Conservation (phyloP, 306 rosid genomes). For the Cyamopsis tetragonoloba region DNA sequence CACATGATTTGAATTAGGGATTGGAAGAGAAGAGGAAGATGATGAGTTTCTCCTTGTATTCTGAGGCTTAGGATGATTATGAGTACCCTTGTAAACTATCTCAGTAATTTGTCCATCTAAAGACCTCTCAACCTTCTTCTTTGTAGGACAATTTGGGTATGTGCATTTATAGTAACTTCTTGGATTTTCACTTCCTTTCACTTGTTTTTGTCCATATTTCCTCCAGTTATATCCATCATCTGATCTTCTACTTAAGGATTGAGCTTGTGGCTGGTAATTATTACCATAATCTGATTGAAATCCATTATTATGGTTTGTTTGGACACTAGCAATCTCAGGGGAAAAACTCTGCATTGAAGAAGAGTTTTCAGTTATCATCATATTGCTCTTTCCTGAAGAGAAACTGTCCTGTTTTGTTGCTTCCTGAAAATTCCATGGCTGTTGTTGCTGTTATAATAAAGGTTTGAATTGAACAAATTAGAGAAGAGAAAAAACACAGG, state of each 20-base stretch:
- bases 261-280: slow-evolving; percentile 37
- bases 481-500: neutral
- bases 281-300: slow-evolving; percentile 39
- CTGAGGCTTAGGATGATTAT: slow-evolving; percentile 89
- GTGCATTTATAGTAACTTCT: slow-evolving; percentile 95
- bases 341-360: slow-evolving; percentile 48
- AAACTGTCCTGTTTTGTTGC: slow-evolving; percentile 42
- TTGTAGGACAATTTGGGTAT: slow-evolving; percentile 83
- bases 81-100: slow-evolving; percentile 85
- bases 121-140: slow-evolving; percentile 88
- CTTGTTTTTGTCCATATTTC: slow-evolving; percentile 93
- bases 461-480: neutral
- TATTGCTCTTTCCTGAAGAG: slow-evolving; percentile 24
- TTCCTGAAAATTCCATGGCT: slow-evolving; percentile 54
- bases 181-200: slow-evolving; percentile 90
- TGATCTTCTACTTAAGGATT: slow-evolving; percentile 51
- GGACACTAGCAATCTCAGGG: slow-evolving; percentile 47
- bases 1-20: slow-evolving; percentile 38
- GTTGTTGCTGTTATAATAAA: slow-evolving; percentile 28
- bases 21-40: slow-evolving; percentile 30
- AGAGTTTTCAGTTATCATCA: slow-evolving; percentile 48
- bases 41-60: slow-evolving; percentile 57
- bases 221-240: slow-evolving; percentile 94
- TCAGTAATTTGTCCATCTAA: slow-evolving; percentile 89
- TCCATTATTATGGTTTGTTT: slow-evolving; percentile 34